Percentiles rank a stretch among this genome's conserved stretches.
These are phyloP conservation scores for Phytophthora syringae DNA, from an alignment of 352 stramenopile species.

Conservation along the genomic window DNA sequence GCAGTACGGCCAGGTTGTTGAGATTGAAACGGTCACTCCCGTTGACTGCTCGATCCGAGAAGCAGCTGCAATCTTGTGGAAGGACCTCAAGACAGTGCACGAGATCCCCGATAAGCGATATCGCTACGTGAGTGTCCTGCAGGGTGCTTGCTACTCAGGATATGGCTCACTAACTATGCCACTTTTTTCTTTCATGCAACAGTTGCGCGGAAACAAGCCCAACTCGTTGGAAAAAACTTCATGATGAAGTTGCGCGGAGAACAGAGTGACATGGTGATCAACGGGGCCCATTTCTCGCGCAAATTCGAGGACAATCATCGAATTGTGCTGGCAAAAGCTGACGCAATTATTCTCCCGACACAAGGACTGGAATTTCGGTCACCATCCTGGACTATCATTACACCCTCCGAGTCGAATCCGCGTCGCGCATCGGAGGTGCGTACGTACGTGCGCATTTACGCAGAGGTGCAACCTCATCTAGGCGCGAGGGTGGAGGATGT, in stretches of 20 bases:
- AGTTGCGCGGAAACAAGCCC: conserved; percentile 25
- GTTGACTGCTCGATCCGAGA: conserved; percentile 23
- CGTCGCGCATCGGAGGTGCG: conserved; percentile 6
- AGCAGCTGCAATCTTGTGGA: conserved; percentile 20
- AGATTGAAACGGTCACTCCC: conserved; percentile 27
- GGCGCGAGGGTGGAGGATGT: conserved; percentile 5
- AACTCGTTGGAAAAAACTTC: conserved; percentile 32
- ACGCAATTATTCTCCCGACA: conserved; percentile 21
- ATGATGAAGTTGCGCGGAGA: conserved; percentile 27
- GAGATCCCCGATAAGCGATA: conserved; percentile 30
- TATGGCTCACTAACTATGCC: too few relatives aligned
- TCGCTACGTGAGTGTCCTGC: conserved; percentile 19
- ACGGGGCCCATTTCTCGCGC: conserved; percentile 22
- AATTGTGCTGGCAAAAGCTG: conserved; percentile 25
- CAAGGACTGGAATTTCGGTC: conserved; percentile 22
- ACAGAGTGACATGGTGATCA: conserved; percentile 15
- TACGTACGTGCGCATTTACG: conserved; percentile 25
- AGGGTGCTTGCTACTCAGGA: too few relatives aligned
- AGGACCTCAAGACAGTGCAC: conserved; percentile 24
- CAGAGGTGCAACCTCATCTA: conserved; percentile 20
- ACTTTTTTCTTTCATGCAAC: too few relatives aligned
- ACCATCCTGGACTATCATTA: conserved; percentile 19
- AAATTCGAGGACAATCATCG: conserved; percentile 26
- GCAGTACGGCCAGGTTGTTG: conserved; percentile 27
- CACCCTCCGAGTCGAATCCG: conserved; percentile 2